Percentiles rank a stretch among this genome's conserved stretches.
phyloP scores from a whole-genome alignment of 176 grass and related monocot genomes.

The Elymus sibiricus region DNA sequence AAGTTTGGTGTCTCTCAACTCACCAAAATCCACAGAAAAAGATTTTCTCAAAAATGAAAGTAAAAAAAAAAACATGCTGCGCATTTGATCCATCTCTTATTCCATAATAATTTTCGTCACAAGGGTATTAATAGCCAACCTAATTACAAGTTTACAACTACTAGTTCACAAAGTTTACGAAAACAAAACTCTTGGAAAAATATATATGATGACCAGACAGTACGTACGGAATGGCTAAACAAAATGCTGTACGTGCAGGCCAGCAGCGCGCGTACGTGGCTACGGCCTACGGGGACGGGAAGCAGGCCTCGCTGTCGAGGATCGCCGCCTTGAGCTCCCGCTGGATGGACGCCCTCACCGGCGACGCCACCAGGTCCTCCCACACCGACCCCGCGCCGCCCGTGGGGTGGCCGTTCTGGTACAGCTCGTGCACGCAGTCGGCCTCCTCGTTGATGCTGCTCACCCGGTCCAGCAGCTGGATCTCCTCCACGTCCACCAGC shows the following conservation, averaged over 20 bases:
- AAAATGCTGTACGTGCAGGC: background rate
- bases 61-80: background rate
- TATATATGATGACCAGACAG: background rate
- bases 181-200: background rate
- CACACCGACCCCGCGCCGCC: slow-evolving; percentile 52
- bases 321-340: slow-evolving; percentile 63
- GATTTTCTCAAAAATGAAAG: background rate
- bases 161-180: background rate
- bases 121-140: background rate
- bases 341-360: slow-evolving; percentile 48
- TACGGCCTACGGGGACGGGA: slow-evolving; percentile 41
- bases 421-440: slow-evolving; percentile 71
- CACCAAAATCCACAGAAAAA: no score
- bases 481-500: slow-evolving; percentile 67
- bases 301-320: slow-evolving; percentile 53
- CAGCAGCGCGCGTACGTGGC: background rate
- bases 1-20: no score
- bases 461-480: slow-evolving; percentile 65
- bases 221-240: background rate
- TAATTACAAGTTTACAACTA: slow-evolving; percentile 1
- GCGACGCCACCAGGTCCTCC: slow-evolving; percentile 58
- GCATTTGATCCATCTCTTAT: background rate
- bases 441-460: slow-evolving; percentile 64
- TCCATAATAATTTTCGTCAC: background rate
- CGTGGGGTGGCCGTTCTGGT: slow-evolving; percentile 48